These are phyloP conservation scores for Obelidium mucronatum DNA, from an alignment of 192 early-diverging fungal species.

Conservation along the genomic window DNA sequence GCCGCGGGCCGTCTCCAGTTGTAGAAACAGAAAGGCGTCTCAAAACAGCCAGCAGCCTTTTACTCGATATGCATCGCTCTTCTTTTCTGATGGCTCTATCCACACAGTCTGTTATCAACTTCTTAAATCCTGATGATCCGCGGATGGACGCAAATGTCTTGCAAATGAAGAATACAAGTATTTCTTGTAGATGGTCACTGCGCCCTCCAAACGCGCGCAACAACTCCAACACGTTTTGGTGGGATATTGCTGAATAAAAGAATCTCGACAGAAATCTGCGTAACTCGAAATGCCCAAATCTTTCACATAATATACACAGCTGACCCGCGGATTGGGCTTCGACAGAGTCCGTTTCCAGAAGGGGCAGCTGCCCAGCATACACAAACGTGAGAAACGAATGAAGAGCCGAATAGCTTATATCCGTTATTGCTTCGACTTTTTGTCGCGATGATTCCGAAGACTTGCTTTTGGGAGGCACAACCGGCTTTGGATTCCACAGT, in stretches of 20 bases:
- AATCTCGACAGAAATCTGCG: background rate
- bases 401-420: slow-evolving; percentile 17
- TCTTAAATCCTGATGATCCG: background rate
- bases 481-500: slow-evolving; percentile 17
- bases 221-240: background rate
- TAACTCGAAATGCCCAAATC: slow-evolving; percentile 2
- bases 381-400: slow-evolving; percentile 26
- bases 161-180: slow-evolving; percentile 12
- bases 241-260: background rate
- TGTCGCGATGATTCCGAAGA: background rate
- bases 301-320: background rate
- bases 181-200: background rate
- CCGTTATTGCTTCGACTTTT: background rate
- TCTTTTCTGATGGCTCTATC: background rate
- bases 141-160: background rate
- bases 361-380: slow-evolving; percentile 29
- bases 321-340: background rate
- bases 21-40: background rate
- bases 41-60: slow-evolving; percentile 23
- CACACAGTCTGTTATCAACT: slow-evolving; percentile 6
- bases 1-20: background rate
- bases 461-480: background rate
- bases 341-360: slow-evolving; percentile 2
- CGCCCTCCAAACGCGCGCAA: background rate
- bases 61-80: background rate